Conservation (phyloP, 2,329 filamentous ascomycete genomes). For the Albophoma yamanashiensis region DNA sequence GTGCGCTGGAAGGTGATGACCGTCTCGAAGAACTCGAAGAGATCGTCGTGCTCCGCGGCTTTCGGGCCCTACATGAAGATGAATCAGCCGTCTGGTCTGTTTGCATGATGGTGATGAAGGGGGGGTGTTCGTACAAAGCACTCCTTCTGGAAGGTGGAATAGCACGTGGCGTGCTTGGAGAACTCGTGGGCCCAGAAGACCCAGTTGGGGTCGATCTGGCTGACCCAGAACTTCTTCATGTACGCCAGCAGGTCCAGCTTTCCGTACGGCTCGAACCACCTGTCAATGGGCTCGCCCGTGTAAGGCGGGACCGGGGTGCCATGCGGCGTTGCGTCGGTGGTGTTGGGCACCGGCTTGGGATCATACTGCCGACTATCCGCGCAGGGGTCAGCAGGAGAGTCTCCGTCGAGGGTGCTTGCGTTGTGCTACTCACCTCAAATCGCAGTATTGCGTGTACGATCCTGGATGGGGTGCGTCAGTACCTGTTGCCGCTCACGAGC, state of each 20-base stretch:
- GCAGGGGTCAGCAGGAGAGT: background rate
- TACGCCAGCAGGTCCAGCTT: conserved; percentile 49
- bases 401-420: background rate
- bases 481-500: background rate
- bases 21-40: conserved; percentile 54
- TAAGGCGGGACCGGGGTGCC: conserved; percentile 46
- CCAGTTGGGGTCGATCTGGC: conserved; percentile 41
- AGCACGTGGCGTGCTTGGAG: conserved; percentile 59
- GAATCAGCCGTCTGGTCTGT: no score
- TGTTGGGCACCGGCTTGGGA: conserved; percentile 49
- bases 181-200: conserved; percentile 60
- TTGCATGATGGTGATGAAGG: no score
- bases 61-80: conserved; percentile 29
- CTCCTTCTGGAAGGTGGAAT: conserved; percentile 50
- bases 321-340: conserved; percentile 43
- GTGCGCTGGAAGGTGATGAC: conserved; percentile 44
- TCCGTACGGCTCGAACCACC: conserved; percentile 47
- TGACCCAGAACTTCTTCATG: conserved; percentile 58
- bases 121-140: conserved; percentile 38
- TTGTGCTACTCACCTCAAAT: conserved; percentile 28
- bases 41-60: conserved; percentile 44
- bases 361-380: conserved; percentile 47
- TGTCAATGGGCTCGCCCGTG: conserved; percentile 44
- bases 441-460: conserved; percentile 57
- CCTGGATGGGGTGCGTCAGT: conserved; percentile 24